These are phyloP conservation scores for Agaricus subrufescens DNA, from an alignment of 768 basidiomycete genomes.

Conservation along the genomic window DNA sequence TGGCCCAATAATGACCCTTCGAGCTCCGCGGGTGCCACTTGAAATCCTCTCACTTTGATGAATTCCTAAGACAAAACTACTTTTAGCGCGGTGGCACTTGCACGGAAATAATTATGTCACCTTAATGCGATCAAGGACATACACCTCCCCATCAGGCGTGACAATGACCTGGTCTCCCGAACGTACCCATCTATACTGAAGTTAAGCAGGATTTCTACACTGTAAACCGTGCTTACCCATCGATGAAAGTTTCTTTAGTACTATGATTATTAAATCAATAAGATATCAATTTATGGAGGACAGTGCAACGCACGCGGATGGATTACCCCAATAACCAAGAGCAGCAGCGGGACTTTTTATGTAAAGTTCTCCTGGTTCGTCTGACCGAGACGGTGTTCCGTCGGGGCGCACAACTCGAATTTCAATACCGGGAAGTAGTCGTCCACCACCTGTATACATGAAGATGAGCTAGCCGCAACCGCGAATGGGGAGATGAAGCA, in stretches of 20 bases:
- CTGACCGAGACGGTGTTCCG: conserved; percentile 34
- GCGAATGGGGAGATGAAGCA: conserved; percentile 11
- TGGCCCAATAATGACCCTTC: conserved; percentile 49
- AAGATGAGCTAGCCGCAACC: not conserved
- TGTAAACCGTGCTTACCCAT: conserved; percentile 40
- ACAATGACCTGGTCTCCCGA: conserved; percentile 61
- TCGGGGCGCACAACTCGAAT: conserved; percentile 42
- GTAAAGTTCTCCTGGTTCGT: conserved; percentile 45
- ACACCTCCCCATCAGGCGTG: conserved; percentile 45
- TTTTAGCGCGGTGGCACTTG: not conserved
- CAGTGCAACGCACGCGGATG: conserved; percentile 41
- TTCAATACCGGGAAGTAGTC: conserved; percentile 37
- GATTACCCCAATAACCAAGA: conserved; percentile 41
- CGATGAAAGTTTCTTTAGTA: conserved; percentile 52
- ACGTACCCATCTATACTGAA: conserved; percentile 46
- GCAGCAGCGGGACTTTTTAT: conserved; percentile 40
- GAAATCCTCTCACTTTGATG: conserved; percentile 63
- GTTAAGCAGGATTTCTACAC: not conserved
- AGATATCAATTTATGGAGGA: conserved; percentile 10
- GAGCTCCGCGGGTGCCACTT: conserved; percentile 50
- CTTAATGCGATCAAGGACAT: conserved; percentile 58
- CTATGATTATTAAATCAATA: conserved; percentile 24
- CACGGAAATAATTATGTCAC: conserved; percentile 19
- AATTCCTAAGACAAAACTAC: conserved; percentile 40
- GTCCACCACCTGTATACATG: conserved; percentile 29